Evolutionary conservation across 176 grass and related monocot genomes (phyloP).

Genomic region (Panicum miliaceum): DNA sequence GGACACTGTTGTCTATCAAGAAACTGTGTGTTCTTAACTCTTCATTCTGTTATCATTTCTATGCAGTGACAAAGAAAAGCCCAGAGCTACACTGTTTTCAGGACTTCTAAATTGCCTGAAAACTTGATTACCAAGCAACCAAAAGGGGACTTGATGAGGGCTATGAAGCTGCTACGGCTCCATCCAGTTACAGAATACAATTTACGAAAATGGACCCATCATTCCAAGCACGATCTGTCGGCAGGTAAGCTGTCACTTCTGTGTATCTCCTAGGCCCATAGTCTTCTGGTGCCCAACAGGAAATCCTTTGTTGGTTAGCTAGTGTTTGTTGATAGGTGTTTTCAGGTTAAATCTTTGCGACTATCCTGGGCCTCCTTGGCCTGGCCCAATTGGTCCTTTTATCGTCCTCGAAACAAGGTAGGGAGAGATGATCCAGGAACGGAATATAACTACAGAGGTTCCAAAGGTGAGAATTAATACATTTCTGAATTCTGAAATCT

Average conservation of each 20-base stretch:
- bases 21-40: conserved; percentile 30
- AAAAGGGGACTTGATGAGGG: background rate
- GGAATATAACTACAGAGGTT: background rate
- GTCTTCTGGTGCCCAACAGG: conserved; percentile 42
- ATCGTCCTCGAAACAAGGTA: background rate
- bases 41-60: background rate
- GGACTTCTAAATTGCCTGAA: conserved; percentile 11
- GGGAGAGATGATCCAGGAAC: background rate
- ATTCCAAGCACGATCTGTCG: background rate
- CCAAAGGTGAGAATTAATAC: background rate
- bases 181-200: conserved; percentile 3
- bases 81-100: conserved; percentile 6
- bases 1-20: background rate
- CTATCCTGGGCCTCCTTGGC: conserved; percentile 28
- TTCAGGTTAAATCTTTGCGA: conserved; percentile 33
- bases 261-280: conserved; percentile 37
- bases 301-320: conserved; percentile 28
- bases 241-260: conserved; percentile 42
- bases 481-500: background rate
- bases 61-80: conserved; percentile 19
- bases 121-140: conserved; percentile 32
- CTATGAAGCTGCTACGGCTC: conserved; percentile 1
- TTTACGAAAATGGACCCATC: background rate
- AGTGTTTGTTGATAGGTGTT: conserved; percentile 2
- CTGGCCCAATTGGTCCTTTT: conserved; percentile 33